These are phyloP conservation scores for Plasmodium vinckei DNA, from an alignment of 169 alveolate genomes.

Conservation along the genomic window DNA sequence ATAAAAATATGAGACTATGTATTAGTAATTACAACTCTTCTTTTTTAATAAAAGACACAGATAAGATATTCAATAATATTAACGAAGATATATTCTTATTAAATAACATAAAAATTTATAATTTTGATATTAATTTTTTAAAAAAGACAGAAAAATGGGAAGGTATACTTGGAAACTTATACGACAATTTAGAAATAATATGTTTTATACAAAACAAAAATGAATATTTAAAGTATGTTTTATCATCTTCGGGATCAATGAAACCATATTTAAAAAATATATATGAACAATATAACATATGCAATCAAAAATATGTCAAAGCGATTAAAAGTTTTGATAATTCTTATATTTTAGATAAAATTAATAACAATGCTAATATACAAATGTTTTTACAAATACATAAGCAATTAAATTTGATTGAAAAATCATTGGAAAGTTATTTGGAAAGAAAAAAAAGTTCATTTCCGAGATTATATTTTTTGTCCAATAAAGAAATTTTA, in stretches of 20 bases:
- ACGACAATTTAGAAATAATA: constrained; percentile 93
- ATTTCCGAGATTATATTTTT: constrained; percentile 96
- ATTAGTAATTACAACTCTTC: constrained; percentile 41
- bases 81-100: constrained; percentile 73
- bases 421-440: constrained; percentile 94
- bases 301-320: constrained; percentile 85
- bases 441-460: constrained; percentile 92
- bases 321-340: constrained; percentile 54
- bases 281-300: constrained; percentile 86
- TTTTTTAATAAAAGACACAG: constrained; percentile 31
- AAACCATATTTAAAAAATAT: constrained; percentile 77
- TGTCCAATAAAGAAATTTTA: constrained; percentile 95
- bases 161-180: constrained; percentile 87
- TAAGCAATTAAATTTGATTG: constrained; percentile 90
- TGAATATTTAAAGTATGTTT: constrained; percentile 91
- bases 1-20: constrained; percentile 55
- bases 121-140: constrained; percentile 74
- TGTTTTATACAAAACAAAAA: constrained; percentile 90
- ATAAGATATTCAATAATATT: constrained; percentile 48
- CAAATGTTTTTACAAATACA: constrained; percentile 82
- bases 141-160: constrained; percentile 92
- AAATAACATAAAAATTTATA: constrained; percentile 72
- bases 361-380: constrained; percentile 88
- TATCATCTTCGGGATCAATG: constrained; percentile 83
- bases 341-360: constrained; percentile 78